Base-by-base conservation (phyloP, 768 basidiomycete species). In the Leccinum obscurum region DNA sequence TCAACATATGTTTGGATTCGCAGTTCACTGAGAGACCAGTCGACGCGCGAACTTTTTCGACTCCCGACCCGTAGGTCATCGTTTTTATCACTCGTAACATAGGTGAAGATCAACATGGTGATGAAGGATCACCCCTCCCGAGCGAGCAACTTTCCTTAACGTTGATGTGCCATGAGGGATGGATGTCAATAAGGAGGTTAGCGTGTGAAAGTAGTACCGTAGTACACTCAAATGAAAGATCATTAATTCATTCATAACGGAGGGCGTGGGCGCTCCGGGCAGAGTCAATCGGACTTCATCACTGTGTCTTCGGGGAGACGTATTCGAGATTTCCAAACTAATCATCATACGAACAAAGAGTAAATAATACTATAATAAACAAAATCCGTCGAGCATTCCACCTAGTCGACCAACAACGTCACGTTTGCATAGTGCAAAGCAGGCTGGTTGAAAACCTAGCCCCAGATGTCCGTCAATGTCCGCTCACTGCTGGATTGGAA, bases 361-460 rank as follows among this genome's bases (percentile, higher is more conserved):
- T 20, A 46, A 0, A 44, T 44, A 20, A 44, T 13, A 22, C 20
- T 22, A 6, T 13, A 22, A 46, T 3, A 46, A 26, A 28, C 26
- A 39, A n/a, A n/a, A 8, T 20, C 17, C n/a, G 15, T 44, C 28
- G 41, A 28, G n/a, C 39, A 6, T n/a, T 39, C 24, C 26, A 30
- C 20, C 56, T 57, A 53, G 34, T 37, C 22, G 50, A 52, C 56
- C n/a, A 20, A 14, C 14, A 57, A n/a, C 5, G 56, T 57, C 26
- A 57, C 49, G n/a, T 52, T 51, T 6, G 35, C 26, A 39, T 26
- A 39, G 35, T 37, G 49, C 49, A 53, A 53, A n/a, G 7, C 35
- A 39, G 35, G 56, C 20, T 28, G 26, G 26, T 37, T 11, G 35
- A 24, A 30, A 14, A 28, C 8, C 39, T 46, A 32, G n/a, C 24